phyloP scores from a whole-genome alignment of 495 filamentous ascomycete genomes.

The Podospora pseudocomata region DNA sequence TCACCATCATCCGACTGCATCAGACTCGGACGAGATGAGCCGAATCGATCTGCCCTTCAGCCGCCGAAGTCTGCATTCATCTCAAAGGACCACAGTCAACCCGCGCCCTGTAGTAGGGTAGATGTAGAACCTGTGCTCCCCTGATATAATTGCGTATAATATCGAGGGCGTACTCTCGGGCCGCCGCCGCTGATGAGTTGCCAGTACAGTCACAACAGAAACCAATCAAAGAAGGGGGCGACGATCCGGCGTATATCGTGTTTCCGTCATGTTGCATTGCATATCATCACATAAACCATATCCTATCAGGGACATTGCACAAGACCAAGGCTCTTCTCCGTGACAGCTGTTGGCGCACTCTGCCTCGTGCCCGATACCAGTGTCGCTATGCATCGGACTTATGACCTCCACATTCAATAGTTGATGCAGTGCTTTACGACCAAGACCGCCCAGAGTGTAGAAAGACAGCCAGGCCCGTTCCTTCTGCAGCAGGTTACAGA shows the following conservation, averaged over 20 bases:
- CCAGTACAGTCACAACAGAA: neutral
- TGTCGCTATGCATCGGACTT: neutral
- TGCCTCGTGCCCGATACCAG: neutral
- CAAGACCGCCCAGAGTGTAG: neutral
- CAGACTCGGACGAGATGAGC: neutral
- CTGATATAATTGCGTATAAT: neutral
- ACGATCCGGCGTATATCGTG: neutral
- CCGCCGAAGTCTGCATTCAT: neutral
- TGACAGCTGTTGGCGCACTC: neutral
- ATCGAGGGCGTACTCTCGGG: neutral
- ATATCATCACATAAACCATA: neutral
- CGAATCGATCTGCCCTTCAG: neutral
- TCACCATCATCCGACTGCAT: neutral
- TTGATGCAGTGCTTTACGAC: neutral
- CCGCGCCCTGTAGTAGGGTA: neutral
- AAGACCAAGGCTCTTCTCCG: neutral
- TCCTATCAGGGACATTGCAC: neutral
- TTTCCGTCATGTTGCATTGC: neutral
- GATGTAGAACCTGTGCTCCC: neutral
- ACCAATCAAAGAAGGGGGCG: neutral
- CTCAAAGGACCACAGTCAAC: neutral
- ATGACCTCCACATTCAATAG: neutral
- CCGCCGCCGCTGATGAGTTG: neutral
- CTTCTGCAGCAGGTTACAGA: neutral
- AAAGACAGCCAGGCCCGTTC: neutral